phyloP scores from a whole-genome alignment of 164 flowering plant species.

The Stephania japonica region DNA sequence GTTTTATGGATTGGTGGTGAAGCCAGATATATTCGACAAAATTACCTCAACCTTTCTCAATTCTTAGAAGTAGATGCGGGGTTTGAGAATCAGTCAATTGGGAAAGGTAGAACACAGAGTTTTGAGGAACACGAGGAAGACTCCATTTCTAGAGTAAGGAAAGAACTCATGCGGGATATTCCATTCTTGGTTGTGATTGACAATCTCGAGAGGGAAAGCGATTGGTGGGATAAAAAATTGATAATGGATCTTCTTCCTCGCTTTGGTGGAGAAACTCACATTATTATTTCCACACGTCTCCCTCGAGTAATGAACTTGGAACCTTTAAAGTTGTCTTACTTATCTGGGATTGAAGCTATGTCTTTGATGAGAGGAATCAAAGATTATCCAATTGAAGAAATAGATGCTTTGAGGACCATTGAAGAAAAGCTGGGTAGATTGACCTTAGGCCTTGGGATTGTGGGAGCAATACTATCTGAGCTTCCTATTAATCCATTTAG shows the following conservation, averaged over 20 bases:
- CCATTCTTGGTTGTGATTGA: slow-evolving; percentile 85
- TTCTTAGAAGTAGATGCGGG: slow-evolving; percentile 80
- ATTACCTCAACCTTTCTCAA: slow-evolving; percentile 73
- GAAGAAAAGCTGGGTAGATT: slow-evolving; percentile 88
- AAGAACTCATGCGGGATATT: slow-evolving; percentile 89
- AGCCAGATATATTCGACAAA: slow-evolving; percentile 77
- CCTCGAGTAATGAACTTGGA: slow-evolving; percentile 76
- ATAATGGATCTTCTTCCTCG: slow-evolving; percentile 97
- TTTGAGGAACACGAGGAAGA: slow-evolving; percentile 92
- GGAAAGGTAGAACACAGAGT: slow-evolving; percentile 53
- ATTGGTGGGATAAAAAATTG: slow-evolving; percentile 88
- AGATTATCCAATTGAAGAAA: slow-evolving; percentile 57
- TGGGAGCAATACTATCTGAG: slow-evolving; percentile 81
- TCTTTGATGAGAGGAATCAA: slow-evolving; percentile 66
- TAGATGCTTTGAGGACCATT: slow-evolving; percentile 63
- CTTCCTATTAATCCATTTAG: slow-evolving; percentile 82
- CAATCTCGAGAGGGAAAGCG: slow-evolving; percentile 89
- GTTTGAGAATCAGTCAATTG: slow-evolving; percentile 41
- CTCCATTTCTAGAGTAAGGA: slow-evolving; percentile 63
- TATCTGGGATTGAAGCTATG: slow-evolving; percentile 90
- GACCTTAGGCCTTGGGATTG: slow-evolving; percentile 71
- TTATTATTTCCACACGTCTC: slow-evolving; percentile 74
- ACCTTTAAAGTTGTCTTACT: slow-evolving; percentile 75
- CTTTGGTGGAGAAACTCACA: slow-evolving; percentile 85
- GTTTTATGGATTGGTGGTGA: slow-evolving; percentile 94